Evolutionary conservation across 768 basidiomycete genomes (phyloP).

Genomic region (Pisolithus sp.): DNA sequence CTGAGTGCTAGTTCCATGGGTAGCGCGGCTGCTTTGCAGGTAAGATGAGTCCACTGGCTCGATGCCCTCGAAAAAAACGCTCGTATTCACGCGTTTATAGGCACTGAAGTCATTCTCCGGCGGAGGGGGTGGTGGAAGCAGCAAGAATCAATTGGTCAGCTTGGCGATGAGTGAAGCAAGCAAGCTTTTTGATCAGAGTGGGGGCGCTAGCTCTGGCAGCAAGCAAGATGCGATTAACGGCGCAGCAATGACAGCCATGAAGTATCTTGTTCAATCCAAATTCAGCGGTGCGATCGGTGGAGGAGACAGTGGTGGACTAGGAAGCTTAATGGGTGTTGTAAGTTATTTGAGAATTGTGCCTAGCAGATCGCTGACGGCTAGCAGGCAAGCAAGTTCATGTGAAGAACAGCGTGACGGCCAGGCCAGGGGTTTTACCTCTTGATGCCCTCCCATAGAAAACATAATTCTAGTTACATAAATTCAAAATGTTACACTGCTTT

Average conservation of each 20-base stretch:
- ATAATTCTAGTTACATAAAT: no score
- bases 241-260: conserved; percentile 82
- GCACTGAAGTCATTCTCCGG: conserved; percentile 25
- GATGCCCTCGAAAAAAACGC: no score
- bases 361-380: no score
- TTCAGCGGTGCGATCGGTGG: conserved; percentile 50
- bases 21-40: conserved; percentile 74
- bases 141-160: conserved; percentile 62
- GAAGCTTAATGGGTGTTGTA: conserved; percentile 56
- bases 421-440: no score
- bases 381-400: not conserved
- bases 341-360: not conserved
- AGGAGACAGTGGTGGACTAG: conserved; percentile 62
- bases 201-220: conserved; percentile 48
- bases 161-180: conserved; percentile 80
- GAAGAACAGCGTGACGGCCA: not conserved
- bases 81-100: not conserved
- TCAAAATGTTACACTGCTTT: no score
- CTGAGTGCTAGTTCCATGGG: conserved; percentile 61
- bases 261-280: conserved; percentile 69
- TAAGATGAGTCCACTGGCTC: conserved; percentile 15
- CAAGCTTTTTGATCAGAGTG: conserved; percentile 57
- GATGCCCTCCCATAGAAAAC: no score
- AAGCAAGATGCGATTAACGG: conserved; percentile 84
- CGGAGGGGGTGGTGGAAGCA: conserved; percentile 28